Base-by-base conservation (phyloP, 2,329 filamentous ascomycete genomes). In the Curvularia spicifera region DNA sequence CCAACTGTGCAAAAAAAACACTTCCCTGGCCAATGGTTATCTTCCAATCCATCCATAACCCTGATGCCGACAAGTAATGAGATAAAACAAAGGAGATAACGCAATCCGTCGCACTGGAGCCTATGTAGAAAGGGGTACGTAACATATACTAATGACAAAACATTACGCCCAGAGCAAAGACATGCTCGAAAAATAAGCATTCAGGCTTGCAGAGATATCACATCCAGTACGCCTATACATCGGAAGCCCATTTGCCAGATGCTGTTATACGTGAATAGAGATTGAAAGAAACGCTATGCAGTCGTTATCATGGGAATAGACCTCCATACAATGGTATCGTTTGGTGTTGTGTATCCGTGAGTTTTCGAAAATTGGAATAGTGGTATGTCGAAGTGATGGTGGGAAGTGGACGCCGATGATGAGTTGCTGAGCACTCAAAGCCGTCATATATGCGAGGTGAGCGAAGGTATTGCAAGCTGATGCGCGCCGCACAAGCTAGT, bases 251-350 rank as follows among this genome's bases (percentile, higher is more conserved):
- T 50, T 53, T 59, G 52, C 62, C 60, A 66, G 42, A 72, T 72
- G 71, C 70, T 61, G 49, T 61, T 65, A 59, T 63, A 49, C 66
- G 59, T 59, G 51, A 60, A 66, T 59, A 63, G 58, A 49, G 51
- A 47, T 33, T 39, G 26, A 47, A 67, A 66, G 60, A 67, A 69
- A 74, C 71, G 73, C 73, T 76, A 76, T 76, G 73, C 72, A 76
- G 63, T 75, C 71, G 66, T 74, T 63, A 74, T 71, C 64, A 54
- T 66, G 58, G 68, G 43, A 62, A 61, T 48, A 55, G 53, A 49
- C 60, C 60, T 66, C 63, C 56, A 64, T 69, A 60, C 67, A 65
- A 59, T 61, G 59, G 31, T 61, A 60, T 59, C 55, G 28, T 53
- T 51, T 40, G 60, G 51, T 35, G 48, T 35, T 56, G 49, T 55